phyloP scores from a whole-genome alignment of 805 yeast genomes.

The Monosporozyma aquatica region DNA sequence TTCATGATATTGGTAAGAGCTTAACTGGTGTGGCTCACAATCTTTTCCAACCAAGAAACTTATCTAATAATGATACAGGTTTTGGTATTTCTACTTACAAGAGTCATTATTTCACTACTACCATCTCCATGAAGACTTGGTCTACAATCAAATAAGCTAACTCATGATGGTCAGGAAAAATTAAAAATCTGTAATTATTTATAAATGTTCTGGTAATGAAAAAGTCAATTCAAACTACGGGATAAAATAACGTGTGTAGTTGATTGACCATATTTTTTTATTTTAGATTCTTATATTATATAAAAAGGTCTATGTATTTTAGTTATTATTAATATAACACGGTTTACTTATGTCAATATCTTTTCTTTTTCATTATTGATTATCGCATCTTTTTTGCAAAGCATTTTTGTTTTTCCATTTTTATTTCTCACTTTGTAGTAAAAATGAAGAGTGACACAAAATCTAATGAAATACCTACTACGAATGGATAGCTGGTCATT shows the following conservation, averaged over 20 bases:
- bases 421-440: too few species aligned
- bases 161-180: neutral
- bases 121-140: constrained; percentile 47
- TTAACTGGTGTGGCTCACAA: constrained; percentile 45
- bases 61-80: constrained; percentile 79
- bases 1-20: constrained; percentile 29
- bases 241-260: constrained; percentile 3
- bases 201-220: constrained; percentile 2
- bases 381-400: too few species aligned
- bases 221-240: neutral
- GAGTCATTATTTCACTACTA: constrained; percentile 36
- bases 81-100: constrained; percentile 27
- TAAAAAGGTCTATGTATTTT: constrained; percentile 17
- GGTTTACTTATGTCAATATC: constrained; percentile 6
- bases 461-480: too few species aligned
- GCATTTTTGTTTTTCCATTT: too few species aligned
- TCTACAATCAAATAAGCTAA: constrained; percentile 36
- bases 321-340: constrained; percentile 10
- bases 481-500: too few species aligned
- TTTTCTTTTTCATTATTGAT: neutral
- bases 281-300: constrained; percentile 3
- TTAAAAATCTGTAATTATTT: neutral
- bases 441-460: too few species aligned
- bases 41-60: constrained; percentile 82
- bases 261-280: constrained; percentile 1